phyloP scores from a whole-genome alignment of 2,329 filamentous ascomycete species.

The Didymella arachidicola region DNA sequence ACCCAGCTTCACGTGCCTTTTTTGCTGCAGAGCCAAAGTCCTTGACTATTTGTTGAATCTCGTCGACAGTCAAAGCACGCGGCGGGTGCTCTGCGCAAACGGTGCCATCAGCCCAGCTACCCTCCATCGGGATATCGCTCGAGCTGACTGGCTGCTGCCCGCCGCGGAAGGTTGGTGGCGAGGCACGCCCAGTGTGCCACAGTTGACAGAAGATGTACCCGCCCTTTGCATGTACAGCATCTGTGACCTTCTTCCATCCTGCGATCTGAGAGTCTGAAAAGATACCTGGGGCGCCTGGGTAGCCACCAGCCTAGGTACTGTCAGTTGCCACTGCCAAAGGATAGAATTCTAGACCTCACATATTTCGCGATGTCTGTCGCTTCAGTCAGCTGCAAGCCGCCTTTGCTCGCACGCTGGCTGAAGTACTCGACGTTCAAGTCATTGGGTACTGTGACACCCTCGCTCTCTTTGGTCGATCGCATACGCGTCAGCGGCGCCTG shows the following conservation, averaged over 20 bases:
- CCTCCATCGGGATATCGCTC: slow-evolving; percentile 53
- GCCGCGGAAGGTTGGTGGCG: slow-evolving; percentile 51
- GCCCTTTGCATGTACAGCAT: slow-evolving; percentile 61
- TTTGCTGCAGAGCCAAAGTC: slow-evolving; percentile 52
- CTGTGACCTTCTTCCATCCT: slow-evolving; percentile 61
- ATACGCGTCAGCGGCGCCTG: slow-evolving; percentile 54
- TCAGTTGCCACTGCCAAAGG: background rate
- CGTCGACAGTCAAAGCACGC: slow-evolving; percentile 48
- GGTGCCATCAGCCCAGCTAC: slow-evolving; percentile 51
- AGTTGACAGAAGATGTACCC: slow-evolving; percentile 58
- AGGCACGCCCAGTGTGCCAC: slow-evolving; percentile 58
- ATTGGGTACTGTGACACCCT: slow-evolving; percentile 55
- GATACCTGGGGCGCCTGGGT: slow-evolving; percentile 45
- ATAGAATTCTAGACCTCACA: slow-evolving; percentile 20
- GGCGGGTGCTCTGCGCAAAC: slow-evolving; percentile 48
- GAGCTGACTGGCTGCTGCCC: slow-evolving; percentile 49
- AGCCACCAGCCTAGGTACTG: slow-evolving; percentile 46
- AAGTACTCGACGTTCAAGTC: slow-evolving; percentile 62
- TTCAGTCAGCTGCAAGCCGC: slow-evolving; percentile 67
- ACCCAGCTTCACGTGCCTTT: slow-evolving; percentile 48
- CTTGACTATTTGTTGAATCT: slow-evolving; percentile 51
- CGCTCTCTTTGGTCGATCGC: slow-evolving; percentile 59
- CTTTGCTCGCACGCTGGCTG: slow-evolving; percentile 60
- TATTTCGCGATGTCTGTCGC: slow-evolving; percentile 55
- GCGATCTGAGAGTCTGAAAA: slow-evolving; percentile 53